phyloP scores from a whole-genome alignment of 2,329 filamentous ascomycete species.

The Chrysoporthe cubensis region DNA sequence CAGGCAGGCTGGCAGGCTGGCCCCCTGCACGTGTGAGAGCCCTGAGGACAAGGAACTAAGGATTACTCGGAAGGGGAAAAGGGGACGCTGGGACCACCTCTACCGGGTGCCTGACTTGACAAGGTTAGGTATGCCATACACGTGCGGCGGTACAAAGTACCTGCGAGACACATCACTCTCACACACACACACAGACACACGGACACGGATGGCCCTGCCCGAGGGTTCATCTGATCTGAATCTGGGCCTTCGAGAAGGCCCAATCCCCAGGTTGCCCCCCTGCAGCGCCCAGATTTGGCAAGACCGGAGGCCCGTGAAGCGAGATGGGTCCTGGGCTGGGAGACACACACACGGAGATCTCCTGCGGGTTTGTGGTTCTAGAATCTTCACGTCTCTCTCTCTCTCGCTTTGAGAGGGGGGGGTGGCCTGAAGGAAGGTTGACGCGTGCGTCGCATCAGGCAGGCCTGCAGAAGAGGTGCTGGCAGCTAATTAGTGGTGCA shows the following conservation, averaged over 20 bases:
- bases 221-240: not conserved
- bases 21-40: not conserved
- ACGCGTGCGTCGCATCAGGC: no score
- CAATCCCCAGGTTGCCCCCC: not conserved
- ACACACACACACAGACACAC: not conserved
- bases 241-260: not conserved
- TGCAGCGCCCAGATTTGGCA: not conserved
- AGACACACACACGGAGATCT: no score
- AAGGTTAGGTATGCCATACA: no score
- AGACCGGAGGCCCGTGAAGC: not conserved
- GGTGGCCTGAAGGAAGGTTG: no score
- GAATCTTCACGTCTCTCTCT: not conserved
- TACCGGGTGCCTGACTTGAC: not conserved
- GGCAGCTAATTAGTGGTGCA: not conserved
- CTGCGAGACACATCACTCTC: not conserved
- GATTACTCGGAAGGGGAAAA: no score
- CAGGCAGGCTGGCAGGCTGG: not conserved
- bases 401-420: no score
- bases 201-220: no score
- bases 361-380: not conserved
- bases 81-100: conserved; percentile 2
- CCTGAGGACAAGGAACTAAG: not conserved
- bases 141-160: not conserved
- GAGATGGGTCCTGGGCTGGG: not conserved
- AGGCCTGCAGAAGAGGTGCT: no score